Conservation (phyloP, 441 rosid species). For the Populus tomentosa region DNA sequence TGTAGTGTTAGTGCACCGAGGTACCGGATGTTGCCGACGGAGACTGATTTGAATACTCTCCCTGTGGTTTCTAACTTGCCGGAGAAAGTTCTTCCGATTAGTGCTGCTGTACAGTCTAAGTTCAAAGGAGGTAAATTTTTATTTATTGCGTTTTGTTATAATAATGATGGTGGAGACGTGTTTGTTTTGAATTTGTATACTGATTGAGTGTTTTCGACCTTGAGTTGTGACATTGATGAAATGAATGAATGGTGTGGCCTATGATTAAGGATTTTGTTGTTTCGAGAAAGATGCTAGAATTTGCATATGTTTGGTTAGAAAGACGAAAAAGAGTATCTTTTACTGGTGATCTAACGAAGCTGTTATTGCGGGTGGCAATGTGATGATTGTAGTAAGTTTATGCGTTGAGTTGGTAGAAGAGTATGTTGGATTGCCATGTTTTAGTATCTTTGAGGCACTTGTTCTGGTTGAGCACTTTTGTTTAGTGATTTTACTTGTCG, state of each 20-base stretch:
- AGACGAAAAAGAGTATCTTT: neutral
- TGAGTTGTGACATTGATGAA: neutral
- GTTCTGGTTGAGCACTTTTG: neutral
- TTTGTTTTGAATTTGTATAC: neutral
- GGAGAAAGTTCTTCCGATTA: conserved; percentile 60
- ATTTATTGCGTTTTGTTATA: neutral
- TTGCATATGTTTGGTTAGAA: neutral
- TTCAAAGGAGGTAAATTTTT: conserved; percentile 51
- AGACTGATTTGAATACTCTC: conserved; percentile 77
- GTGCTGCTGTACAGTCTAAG: conserved; percentile 48
- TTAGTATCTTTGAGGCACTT: too few relatives aligned
- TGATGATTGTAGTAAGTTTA: neutral
- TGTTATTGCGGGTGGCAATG: neutral
- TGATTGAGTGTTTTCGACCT: neutral
- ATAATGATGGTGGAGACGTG: neutral
- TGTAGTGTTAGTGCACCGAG: conserved; percentile 68
- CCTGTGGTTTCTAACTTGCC: conserved; percentile 56
- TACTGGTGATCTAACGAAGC: neutral
- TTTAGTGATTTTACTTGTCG: neutral
- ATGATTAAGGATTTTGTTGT: neutral
- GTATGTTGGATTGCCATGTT: neutral
- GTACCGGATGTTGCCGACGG: conserved; percentile 69
- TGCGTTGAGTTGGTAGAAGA: neutral
- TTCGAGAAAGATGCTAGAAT: neutral
- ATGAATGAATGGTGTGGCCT: neutral